A percentile compares a stretch with the other conserved stretches of the same genome.
Evolutionary conservation across 2,329 filamentous ascomycete species (phyloP).

Genomic region (Xylariomycetidae sp.): DNA sequence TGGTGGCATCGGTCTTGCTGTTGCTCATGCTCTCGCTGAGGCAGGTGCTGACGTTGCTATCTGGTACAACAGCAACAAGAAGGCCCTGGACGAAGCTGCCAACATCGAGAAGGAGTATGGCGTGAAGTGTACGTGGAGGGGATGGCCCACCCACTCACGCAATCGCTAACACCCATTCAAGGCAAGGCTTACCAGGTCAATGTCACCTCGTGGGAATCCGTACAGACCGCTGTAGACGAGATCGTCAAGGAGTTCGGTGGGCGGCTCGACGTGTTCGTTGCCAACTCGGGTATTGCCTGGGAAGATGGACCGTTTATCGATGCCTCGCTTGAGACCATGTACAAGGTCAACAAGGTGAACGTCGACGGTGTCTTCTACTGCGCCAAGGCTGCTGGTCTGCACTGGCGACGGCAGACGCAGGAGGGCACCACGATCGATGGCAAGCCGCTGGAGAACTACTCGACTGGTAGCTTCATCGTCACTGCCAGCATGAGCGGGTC

Average conservation of each 20-base stretch:
- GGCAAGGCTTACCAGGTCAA: conserved; percentile 59
- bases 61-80: conserved; percentile 66
- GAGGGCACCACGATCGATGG: conserved; percentile 60
- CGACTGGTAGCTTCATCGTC: conserved; percentile 65
- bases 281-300: conserved; percentile 74
- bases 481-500: conserved; percentile 75
- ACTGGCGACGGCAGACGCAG: conserved; percentile 65
- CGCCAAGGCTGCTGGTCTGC: conserved; percentile 60
- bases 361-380: conserved; percentile 75
- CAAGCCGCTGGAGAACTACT: conserved; percentile 53
- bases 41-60: conserved; percentile 67
- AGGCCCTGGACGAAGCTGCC: conserved; percentile 54
- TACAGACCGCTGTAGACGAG: conserved; percentile 43
- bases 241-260: conserved; percentile 64
- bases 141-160: neutral
- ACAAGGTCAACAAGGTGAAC: conserved; percentile 63
- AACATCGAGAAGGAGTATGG: conserved; percentile 60
- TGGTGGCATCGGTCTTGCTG: conserved; percentile 57
- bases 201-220: conserved; percentile 46
- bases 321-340: conserved; percentile 57
- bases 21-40: conserved; percentile 61
- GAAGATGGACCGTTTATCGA: conserved; percentile 62
- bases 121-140: conserved; percentile 52
- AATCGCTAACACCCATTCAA: conserved; percentile 19
- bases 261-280: conserved; percentile 71